Evolutionary conservation across 768 basidiomycete genomes (phyloP), one percentile per base, ranked within the genome.

Genomic region (Suillus discolor): DNA sequence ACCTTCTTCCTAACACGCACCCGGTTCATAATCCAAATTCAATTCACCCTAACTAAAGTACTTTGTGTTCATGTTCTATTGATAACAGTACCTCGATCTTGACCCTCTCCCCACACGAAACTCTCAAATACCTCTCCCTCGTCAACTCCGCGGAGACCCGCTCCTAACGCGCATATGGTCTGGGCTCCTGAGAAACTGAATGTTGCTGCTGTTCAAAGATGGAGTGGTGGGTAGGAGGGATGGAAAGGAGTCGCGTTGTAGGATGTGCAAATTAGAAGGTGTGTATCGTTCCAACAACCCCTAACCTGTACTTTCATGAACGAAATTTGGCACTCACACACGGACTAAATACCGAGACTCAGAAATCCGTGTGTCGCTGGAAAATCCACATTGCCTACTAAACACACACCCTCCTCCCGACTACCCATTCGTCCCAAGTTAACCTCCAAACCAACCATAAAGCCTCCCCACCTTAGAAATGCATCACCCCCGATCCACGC

Each of bases 111-210:
- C 89, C 3, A 77, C 81, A 6, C 77, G n/a, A n/a, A n/a, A n/a
- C 96, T 11, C 76, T 92, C 11, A 79, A 84, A 16, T 88, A 89
- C 73, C 82, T 95, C 41, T 78, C 83, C 89, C 0, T 80, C 85
- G 11, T 78, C 9, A 81, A 81, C 15, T 83, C 90, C 0, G 69
- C 86, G 1, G 79, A 84, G 54, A 82, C 83, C 11, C 85, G 92
- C 23, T 85, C 91, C 93, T 94, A 76, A 97, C 74, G 79, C 89
- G 0, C 79, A 96, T 12, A n/a, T n/a, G n/a, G n/a, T 95, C 93
- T 0, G 91, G 91, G 0, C 72, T 92, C 0, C 75, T 96, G n/a
- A n/a, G 61, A 94, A 92, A 74, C 93, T 95, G 75, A 92, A 89
- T 63, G 83, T 84, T 4, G 80, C 85, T 4, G 93, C 93, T 0